These are phyloP conservation scores for Fraxinus latifolia DNA, from an alignment of 305 asterid genomes.

Conservation along the genomic window DNA sequence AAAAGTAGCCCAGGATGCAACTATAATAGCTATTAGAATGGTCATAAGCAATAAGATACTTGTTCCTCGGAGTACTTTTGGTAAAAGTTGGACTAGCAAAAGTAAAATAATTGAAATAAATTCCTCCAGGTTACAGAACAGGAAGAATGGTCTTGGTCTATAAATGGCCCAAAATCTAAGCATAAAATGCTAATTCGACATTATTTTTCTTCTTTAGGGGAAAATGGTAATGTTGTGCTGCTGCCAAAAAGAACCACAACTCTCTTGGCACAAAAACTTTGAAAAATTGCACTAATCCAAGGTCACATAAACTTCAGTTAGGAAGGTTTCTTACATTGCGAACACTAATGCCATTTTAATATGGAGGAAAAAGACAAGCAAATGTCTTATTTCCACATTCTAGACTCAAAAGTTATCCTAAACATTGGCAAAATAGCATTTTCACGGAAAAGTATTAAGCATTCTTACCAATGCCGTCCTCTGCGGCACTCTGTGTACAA, in stretches of 20 bases:
- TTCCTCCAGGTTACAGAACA: not conserved
- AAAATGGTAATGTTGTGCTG: not conserved
- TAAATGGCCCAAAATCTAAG: slow-evolving; percentile 1
- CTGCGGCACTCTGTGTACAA: slow-evolving; percentile 98
- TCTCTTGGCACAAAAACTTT: not conserved
- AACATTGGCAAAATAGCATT: slow-evolving; percentile 15
- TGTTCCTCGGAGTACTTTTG: not conserved
- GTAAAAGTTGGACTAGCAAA: not conserved
- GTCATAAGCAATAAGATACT: not conserved
- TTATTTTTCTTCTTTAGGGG: not conserved
- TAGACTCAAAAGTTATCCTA: not conserved
- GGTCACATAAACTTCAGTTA: not conserved
- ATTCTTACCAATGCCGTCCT: slow-evolving; percentile 89
- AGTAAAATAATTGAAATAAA: not conserved
- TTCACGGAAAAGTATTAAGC: slow-evolving; percentile 12
- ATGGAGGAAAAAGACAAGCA: not conserved
- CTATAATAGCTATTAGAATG: not conserved
- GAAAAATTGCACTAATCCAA: not conserved
- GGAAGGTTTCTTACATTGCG: slow-evolving; percentile 11
- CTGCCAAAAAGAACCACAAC: not conserved
- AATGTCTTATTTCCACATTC: not conserved
- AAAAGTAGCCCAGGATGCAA: slow-evolving; percentile 15
- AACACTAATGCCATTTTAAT: slow-evolving; percentile 8
- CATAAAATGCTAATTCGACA: not conserved
- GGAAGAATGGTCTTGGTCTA: not conserved